Evolutionary conservation across 768 basidiomycete species (phyloP).

Genomic region (Leucocoprinus birnbaumii): DNA sequence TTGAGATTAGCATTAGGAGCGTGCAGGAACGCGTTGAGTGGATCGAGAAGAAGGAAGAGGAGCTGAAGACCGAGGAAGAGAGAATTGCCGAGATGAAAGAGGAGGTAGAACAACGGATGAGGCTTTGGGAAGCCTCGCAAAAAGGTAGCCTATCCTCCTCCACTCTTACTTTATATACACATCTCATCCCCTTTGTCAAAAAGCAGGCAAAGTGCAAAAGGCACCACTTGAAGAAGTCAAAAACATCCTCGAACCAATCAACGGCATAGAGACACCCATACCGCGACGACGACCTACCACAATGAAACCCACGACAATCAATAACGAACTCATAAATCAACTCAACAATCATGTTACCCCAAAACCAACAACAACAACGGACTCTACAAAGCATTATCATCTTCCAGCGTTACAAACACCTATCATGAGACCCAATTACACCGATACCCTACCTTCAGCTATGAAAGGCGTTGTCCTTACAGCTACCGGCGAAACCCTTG

Average conservation of each 20-base stretch:
- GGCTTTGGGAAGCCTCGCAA: conserved; percentile 34
- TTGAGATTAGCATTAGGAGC: conserved; percentile 42
- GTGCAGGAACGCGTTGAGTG: conserved; percentile 50
- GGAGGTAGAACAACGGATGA: conserved; percentile 50
- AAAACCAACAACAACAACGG: neutral
- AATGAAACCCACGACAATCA: conserved; percentile 15
- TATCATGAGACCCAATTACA: conserved; percentile 32
- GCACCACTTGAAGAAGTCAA: conserved; percentile 75
- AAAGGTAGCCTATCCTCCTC: conserved; percentile 9
- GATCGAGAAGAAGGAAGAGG: conserved; percentile 49
- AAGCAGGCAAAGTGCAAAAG: conserved; percentile 45
- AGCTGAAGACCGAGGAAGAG: conserved; percentile 49
- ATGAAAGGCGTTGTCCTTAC: conserved; percentile 83
- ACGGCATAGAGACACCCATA: conserved; percentile 22
- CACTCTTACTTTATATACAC: too few species aligned
- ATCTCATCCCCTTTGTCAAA: too few species aligned
- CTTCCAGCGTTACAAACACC: conserved; percentile 51
- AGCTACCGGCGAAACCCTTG: conserved; percentile 68
- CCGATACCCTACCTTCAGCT: conserved; percentile 43
- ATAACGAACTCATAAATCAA: neutral
- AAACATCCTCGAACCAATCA: conserved; percentile 57
- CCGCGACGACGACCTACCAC: conserved; percentile 19
- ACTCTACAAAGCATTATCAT: conserved; percentile 16
- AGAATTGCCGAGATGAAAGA: conserved; percentile 41
- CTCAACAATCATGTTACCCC: neutral